Evolutionary conservation across 805 yeast genomes (phyloP), one percentile per base, ranked within the genome.

Genomic region (Maudiozyma pseudohumilis): DNA sequence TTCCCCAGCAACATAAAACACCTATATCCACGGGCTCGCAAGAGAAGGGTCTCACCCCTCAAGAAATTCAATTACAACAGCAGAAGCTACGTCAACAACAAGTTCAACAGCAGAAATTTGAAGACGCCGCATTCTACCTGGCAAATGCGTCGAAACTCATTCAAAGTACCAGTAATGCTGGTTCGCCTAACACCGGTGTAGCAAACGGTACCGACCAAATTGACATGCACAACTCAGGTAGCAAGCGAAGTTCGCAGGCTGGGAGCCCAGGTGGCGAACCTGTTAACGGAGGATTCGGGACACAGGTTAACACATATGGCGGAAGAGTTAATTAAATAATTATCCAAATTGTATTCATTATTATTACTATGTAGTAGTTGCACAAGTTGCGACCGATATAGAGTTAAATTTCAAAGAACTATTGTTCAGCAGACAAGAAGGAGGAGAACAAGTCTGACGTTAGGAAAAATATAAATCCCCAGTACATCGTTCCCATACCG

Each of bases 31-130:
- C 16, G 15, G 20, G 23, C 10, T 9, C 15, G 7, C 46, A 45
- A 34, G 52, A 45, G 5, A 48, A 46, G 21, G 60, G 58, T 3
- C 42, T 57, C 19, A 56, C 61, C 2, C 62, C 61, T 8, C 58
- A 52, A 35, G 62, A 55, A 21, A 57, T 57, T 25, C 62, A 57
- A 41, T 41, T 44, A 22, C 62, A 56, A 31, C 62, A 57, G 27
- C 61, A 55, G 41, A 50, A 53, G 34, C 43, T 57, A 36, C 50
- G 59, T 42, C 61, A 57, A 37, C 60, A 56, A 30, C 62, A 57
- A 36, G 33, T 54, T 5, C 62, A 58, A 38, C 61, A 58, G 29
- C 60, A 55, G 32, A 46, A 54, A 23, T 54, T 54, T 32, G 61
- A 58, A 40, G 56, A 53, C 6, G 62, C 60, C 5, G 60, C 59